These are phyloP conservation scores for Agarophyton chilense DNA, from an alignment of 23 red algal species.

Conservation along the genomic window DNA sequence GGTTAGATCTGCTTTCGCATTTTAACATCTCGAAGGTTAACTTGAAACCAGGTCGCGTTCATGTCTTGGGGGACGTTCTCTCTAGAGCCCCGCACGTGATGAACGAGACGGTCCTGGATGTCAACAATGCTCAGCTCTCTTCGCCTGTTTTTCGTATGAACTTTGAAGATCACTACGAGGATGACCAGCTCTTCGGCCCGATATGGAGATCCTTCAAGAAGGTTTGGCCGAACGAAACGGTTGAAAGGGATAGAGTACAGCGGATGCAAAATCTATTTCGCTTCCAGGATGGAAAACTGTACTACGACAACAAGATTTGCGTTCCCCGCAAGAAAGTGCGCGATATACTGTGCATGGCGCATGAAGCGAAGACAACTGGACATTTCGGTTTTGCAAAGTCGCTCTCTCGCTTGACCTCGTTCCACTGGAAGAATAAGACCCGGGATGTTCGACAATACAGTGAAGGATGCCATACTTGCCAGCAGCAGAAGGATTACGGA, in stretches of 20 bases:
- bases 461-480: neutral
- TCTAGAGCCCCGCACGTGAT: neutral
- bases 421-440: slow-evolving; percentile 24
- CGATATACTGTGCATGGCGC: neutral
- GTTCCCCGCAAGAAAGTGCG: neutral
- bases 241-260: too few species aligned
- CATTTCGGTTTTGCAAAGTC: slow-evolving; percentile 4
- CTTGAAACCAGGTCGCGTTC: slow-evolving; percentile 18
- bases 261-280: slow-evolving; percentile 11
- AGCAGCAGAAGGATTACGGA: neutral
- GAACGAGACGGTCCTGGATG: neutral
- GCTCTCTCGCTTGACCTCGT: neutral
- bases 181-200: slow-evolving; percentile 15
- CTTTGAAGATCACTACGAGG: neutral
- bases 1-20: neutral
- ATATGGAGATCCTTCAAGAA: neutral
- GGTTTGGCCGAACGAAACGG: too few species aligned
- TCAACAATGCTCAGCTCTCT: too few species aligned
- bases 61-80: slow-evolving; percentile 30
- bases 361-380: neutral
- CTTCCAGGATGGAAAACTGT: neutral
- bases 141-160: too few species aligned
- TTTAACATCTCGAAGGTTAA: neutral
- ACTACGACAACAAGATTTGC: slow-evolving; percentile 11
- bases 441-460: neutral